Base-by-base conservation (phyloP, 164 flowering plant genomes). In the Kalanchoe fedtschenkoi region DNA sequence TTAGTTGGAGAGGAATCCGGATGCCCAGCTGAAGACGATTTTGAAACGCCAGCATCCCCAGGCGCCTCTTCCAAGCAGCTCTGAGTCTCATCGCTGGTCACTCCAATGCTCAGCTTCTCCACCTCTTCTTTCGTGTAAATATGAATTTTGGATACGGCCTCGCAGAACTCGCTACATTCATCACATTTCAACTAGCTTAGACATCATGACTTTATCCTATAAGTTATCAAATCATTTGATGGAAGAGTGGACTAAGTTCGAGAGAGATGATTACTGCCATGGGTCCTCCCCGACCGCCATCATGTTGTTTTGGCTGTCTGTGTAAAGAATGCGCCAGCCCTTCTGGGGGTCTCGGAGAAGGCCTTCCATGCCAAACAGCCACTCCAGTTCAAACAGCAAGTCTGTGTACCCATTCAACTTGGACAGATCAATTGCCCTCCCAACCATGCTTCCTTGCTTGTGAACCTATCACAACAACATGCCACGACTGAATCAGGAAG, bases 251-350 rank as follows among this genome's bases (percentile, higher is more conserved):
- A n/a, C n/a, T n/a, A n/a, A 39, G 53, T 30, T 65, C 10, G 5
- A 4, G 47, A 39, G 41, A 22, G 43, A 66, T 68, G 80, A 96
- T 89, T 73, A 92, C 98, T 75, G 75, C 98, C 98, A 92, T 37
- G 98, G 96, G 38, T 87, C 87, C 74, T 92, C 98, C 4, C 98
- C 98, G 24, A 87, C 92, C 19, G 83, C 85, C 90, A 91, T 84
- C 70, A 85, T 72, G 68, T 91, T 96, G 60, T 85, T 75, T 67
- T 92, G 95, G 41, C 79, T 79, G 69, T 89, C 98, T 3, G 92
- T 92, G 75, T 85, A 92, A 72, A 89, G 75, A 63, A 92, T 76
- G 29, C 77, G 79, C 98, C 98, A 92, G 29, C 95, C 95, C 70
- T 82, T 76, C 14, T 74, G 78, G 17, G 89, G 86, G 70, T 84